A percentile compares a stretch with the other conserved stretches of the same genome.
Conservation (phyloP, 805 yeast species). For the Torulaspora delbrueckii region DNA sequence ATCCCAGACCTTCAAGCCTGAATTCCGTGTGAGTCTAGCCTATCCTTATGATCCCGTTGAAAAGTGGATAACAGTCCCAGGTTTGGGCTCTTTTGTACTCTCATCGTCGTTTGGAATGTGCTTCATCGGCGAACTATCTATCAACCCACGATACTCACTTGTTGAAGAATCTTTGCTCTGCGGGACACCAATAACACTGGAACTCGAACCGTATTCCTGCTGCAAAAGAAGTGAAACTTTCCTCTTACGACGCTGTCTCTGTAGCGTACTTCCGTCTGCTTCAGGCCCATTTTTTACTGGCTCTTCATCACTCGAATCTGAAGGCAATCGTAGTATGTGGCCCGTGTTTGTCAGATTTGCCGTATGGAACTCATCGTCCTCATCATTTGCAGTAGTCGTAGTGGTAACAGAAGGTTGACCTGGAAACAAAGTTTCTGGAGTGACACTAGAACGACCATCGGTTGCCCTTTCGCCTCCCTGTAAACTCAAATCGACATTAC, state of each 20-base stretch:
- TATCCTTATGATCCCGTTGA: slow-evolving; percentile 5
- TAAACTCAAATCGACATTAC: slow-evolving; percentile 49
- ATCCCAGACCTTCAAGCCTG: too few species aligned
- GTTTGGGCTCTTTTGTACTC: slow-evolving; percentile 22
- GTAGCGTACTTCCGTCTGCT: slow-evolving; percentile 28
- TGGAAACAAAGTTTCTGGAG: slow-evolving; percentile 9
- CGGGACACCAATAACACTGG: slow-evolving; percentile 18
- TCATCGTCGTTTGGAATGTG: slow-evolving; percentile 14
- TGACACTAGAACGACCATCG: not conserved
- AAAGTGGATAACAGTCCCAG: slow-evolving; percentile 28
- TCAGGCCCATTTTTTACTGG: slow-evolving; percentile 4
- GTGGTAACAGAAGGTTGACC: not conserved
- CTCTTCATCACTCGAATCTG: slow-evolving; percentile 31
- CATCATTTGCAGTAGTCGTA: not conserved
- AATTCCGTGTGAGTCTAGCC: not conserved
- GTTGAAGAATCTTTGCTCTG: slow-evolving; percentile 5
- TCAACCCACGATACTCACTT: slow-evolving; percentile 3
- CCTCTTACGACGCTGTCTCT: slow-evolving; percentile 30
- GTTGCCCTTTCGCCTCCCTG: not conserved
- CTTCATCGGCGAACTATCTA: slow-evolving; percentile 25
- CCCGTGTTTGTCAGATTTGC: slow-evolving; percentile 27
- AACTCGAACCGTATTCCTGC: slow-evolving; percentile 34
- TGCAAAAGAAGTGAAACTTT: slow-evolving; percentile 32
- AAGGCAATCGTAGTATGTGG: slow-evolving; percentile 23
- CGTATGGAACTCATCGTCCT: slow-evolving; percentile 17